These are phyloP conservation scores for Gamarada debralockiae DNA, from an alignment of 495 filamentous ascomycete species.

Conservation along the genomic window DNA sequence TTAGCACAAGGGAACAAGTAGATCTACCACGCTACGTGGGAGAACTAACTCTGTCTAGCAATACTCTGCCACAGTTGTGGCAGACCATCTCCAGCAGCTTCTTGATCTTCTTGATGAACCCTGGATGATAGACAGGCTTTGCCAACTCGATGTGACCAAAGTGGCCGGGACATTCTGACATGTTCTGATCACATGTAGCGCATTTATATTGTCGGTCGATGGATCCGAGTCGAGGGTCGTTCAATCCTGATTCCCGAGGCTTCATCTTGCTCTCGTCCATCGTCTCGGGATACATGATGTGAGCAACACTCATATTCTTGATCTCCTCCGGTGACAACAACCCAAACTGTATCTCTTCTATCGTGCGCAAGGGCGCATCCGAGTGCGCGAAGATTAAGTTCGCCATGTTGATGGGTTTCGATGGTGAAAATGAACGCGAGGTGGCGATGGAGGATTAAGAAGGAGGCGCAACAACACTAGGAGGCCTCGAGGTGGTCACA, in stretches of 20 bases:
- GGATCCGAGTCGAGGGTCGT: conserved; percentile 90
- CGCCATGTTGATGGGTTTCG: conserved; percentile 63
- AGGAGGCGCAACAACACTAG: not conserved
- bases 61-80: conserved; percentile 94
- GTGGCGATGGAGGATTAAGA: conserved; percentile 2
- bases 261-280: conserved; percentile 92
- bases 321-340: conserved; percentile 95
- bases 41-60: conserved; percentile 88
- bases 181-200: conserved; percentile 89
- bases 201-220: conserved; percentile 93
- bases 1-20: conserved; percentile 59
- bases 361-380: conserved; percentile 89
- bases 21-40: conserved; percentile 38
- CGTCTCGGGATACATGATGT: conserved; percentile 93
- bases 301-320: conserved; percentile 92
- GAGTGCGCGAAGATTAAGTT: conserved; percentile 90
- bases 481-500: not conserved
- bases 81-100: conserved; percentile 97
- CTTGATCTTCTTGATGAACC: conserved; percentile 96
- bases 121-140: conserved; percentile 89
- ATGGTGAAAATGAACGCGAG: not conserved
- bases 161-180: conserved; percentile 93
- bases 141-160: conserved; percentile 98
- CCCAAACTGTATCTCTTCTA: conserved; percentile 98
- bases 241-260: conserved; percentile 83